These are phyloP conservation scores for Hymenoscyphus fructigenus DNA, from an alignment of 2,329 filamentous ascomycete genomes.

Conservation along the genomic window DNA sequence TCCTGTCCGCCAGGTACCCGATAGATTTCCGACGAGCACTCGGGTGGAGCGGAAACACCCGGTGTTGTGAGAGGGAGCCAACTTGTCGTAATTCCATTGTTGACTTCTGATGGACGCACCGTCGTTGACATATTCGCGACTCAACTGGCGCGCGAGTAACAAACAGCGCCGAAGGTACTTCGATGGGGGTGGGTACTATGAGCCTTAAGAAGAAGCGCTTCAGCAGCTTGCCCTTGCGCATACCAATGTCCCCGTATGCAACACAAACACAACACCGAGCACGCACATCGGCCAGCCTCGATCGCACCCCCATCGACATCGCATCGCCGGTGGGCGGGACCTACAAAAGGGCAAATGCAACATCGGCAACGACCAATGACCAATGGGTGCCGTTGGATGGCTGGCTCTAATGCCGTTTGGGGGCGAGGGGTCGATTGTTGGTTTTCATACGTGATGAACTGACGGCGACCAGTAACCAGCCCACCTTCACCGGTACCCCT, in stretches of 20 bases:
- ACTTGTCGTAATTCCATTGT: constrained; percentile 20
- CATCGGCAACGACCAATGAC: not conserved
- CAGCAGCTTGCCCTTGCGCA: not conserved
- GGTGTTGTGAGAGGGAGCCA: constrained; percentile 23
- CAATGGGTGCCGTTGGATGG: not conserved
- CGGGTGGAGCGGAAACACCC: constrained; percentile 14
- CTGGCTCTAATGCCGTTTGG: not conserved
- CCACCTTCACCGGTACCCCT: not conserved
- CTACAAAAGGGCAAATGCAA: not conserved
- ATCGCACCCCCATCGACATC: not conserved
- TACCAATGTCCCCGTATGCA: not conserved
- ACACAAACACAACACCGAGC: not conserved
- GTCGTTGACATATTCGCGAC: constrained; percentile 18
- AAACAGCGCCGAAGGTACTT: constrained; percentile 9
- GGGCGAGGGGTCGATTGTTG: constrained; percentile 2
- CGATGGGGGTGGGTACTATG: constrained; percentile 6
- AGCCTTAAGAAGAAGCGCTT: constrained; percentile 10
- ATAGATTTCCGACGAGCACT: constrained; percentile 20
- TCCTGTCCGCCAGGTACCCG: constrained; percentile 9
- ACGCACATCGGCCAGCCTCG: not conserved
- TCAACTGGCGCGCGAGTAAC: constrained; percentile 14
- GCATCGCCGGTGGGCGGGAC: constrained; percentile 3
- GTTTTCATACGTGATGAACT: not conserved
- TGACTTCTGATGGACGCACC: constrained; percentile 14
- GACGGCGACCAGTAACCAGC: not conserved